phyloP scores from a whole-genome alignment of 163 green algal species.

The Scenedesmus sp. region DNA sequence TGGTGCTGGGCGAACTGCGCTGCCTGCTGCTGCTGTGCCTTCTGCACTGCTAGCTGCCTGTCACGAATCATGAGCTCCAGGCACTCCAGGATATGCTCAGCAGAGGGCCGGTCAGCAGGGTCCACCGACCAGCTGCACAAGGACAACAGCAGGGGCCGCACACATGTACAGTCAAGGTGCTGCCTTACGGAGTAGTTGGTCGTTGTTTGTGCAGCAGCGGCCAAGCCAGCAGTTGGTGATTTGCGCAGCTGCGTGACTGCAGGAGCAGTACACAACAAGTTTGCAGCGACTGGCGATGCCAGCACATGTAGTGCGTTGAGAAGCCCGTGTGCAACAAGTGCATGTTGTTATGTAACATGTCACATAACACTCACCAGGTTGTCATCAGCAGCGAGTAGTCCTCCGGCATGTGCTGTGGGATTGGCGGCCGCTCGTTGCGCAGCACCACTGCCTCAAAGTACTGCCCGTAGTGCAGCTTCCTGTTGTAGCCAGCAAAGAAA shows the following conservation, averaged over 20 bases:
- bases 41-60: neutral
- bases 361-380: neutral
- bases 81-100: neutral
- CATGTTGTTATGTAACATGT: neutral
- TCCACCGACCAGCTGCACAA: no score
- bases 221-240: no score
- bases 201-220: no score
- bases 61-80: neutral
- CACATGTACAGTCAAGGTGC: no score
- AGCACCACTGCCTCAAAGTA: constrained; percentile 41
- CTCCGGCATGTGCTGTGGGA: constrained; percentile 24
- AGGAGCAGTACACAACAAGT: no score
- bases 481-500: neutral
- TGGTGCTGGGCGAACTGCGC: neutral
- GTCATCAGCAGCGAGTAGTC: constrained; percentile 51
- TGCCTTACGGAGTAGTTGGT: no score
- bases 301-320: no score
- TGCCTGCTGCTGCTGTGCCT: neutral
- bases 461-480: constrained; percentile 33
- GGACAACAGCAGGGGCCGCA: no score
- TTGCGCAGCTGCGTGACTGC: no score
- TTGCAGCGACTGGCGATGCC: no score
- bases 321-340: no score
- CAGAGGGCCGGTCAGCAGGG: neutral
- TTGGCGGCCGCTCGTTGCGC: constrained; percentile 31